These are phyloP conservation scores for Terana coerulea DNA, from an alignment of 768 basidiomycete species.

Conservation along the genomic window DNA sequence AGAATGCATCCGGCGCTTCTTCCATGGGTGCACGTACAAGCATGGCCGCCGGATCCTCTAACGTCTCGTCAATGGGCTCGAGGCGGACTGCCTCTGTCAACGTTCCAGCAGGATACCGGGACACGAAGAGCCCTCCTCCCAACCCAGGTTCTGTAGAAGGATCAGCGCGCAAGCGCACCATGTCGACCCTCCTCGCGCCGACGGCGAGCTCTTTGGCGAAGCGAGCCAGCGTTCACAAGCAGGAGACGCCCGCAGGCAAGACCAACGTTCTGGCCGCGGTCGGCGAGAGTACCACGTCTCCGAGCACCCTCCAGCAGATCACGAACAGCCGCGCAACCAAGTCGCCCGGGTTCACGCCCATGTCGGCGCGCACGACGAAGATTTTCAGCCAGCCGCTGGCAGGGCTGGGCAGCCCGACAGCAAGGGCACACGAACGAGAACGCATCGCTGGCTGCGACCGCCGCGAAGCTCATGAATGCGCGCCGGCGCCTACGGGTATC, in stretches of 20 bases:
- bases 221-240: background rate
- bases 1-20: conserved; percentile 17
- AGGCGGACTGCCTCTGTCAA: conserved; percentile 19
- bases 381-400: conserved; percentile 7
- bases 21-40: conserved; percentile 29
- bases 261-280: conserved; percentile 4
- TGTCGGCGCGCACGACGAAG: conserved; percentile 13
- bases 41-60: conserved; percentile 22
- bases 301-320: conserved; percentile 30
- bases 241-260: background rate
- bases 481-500: no score
- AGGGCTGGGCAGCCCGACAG: background rate
- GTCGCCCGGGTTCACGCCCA: conserved; percentile 16
- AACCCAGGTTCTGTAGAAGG: no score
- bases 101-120: background rate
- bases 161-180: conserved; percentile 25
- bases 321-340: conserved; percentile 30
- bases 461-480: conserved; percentile 23
- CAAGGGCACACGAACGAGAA: background rate
- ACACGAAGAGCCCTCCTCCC: background rate
- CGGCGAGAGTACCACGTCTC: conserved; percentile 6
- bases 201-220: conserved; percentile 72
- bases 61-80: conserved; percentile 45
- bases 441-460: conserved; percentile 29
- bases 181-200: conserved; percentile 62